phyloP scores from a whole-genome alignment of 305 asterid genomes.

The Solanum hybrid region DNA sequence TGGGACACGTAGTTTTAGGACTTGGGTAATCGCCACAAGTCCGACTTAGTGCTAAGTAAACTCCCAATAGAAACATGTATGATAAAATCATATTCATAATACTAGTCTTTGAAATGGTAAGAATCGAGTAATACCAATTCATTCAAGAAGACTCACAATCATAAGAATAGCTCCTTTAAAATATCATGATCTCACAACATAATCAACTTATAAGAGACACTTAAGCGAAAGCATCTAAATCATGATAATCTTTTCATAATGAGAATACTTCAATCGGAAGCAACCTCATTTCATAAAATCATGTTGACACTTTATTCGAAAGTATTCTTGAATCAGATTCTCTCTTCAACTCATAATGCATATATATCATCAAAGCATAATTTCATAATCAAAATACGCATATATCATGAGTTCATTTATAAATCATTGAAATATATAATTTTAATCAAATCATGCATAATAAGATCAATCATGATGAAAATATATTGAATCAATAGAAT shows the following conservation, averaged over 20 bases:
- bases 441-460: not conserved
- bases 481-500: too few relatives aligned
- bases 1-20: not conserved
- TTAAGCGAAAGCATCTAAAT: not conserved
- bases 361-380: not conserved
- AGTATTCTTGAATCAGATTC: not conserved
- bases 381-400: not conserved
- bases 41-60: not conserved
- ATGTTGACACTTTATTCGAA: not conserved
- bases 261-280: not conserved
- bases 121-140: not conserved
- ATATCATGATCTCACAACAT: not conserved
- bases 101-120: not conserved
- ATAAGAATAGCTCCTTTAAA: not conserved
- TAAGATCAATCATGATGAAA: not conserved
- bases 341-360: not conserved
- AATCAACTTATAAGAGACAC: not conserved
- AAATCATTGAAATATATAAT: not conserved
- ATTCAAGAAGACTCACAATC: not conserved
- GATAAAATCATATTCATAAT: not conserved
- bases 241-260: not conserved
- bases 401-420: not conserved
- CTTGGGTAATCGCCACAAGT: not conserved
- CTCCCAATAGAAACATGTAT: not conserved
- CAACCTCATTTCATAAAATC: not conserved